Evolutionary conservation across 768 basidiomycete species (phyloP).

Genomic region (Tephrocybe rancida): DNA sequence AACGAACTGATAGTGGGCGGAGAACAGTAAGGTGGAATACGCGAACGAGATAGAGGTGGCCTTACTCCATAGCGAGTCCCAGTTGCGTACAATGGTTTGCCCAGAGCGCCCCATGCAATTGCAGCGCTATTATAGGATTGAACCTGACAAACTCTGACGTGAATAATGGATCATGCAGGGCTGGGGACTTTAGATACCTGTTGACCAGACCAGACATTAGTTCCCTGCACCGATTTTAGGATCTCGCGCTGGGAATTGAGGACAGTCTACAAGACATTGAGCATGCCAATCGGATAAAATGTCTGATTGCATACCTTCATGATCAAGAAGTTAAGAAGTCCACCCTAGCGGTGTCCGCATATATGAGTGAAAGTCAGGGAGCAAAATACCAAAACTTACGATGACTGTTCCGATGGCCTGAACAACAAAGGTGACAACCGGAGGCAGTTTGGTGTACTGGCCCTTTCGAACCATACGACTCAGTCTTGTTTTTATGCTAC

Average conservation of each 20-base stretch:
- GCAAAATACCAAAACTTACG: too few species aligned
- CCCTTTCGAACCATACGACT: conserved; percentile 18
- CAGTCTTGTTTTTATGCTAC: conserved; percentile 6
- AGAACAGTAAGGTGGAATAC: not conserved
- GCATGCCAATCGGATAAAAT: not conserved
- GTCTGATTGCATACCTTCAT: conserved; percentile 43
- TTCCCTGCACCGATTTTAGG: conserved; percentile 46
- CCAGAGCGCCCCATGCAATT: conserved; percentile 58
- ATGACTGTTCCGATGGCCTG: too few species aligned
- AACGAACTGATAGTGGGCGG: too few species aligned
- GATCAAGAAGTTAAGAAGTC: conserved; percentile 50
- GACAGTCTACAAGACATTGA: conserved; percentile 21
- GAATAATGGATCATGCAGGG: too few species aligned
- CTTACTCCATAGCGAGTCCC: conserved; percentile 45
- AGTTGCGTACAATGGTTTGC: conserved; percentile 45
- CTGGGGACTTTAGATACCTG: too few species aligned
- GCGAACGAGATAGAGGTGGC: conserved; percentile 16
- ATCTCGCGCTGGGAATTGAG: conserved; percentile 36
- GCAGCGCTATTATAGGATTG: conserved; percentile 54
- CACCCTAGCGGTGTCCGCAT: too few species aligned
- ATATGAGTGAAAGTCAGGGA: too few species aligned
- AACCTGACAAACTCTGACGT: conserved; percentile 27
- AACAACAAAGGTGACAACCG: conserved; percentile 56
- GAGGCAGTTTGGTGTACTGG: conserved; percentile 57
- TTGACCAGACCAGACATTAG: conserved; percentile 59